Conservation (phyloP, 2,329 filamentous ascomycete genomes). For the Hawksworthiomyces lignivorus region DNA sequence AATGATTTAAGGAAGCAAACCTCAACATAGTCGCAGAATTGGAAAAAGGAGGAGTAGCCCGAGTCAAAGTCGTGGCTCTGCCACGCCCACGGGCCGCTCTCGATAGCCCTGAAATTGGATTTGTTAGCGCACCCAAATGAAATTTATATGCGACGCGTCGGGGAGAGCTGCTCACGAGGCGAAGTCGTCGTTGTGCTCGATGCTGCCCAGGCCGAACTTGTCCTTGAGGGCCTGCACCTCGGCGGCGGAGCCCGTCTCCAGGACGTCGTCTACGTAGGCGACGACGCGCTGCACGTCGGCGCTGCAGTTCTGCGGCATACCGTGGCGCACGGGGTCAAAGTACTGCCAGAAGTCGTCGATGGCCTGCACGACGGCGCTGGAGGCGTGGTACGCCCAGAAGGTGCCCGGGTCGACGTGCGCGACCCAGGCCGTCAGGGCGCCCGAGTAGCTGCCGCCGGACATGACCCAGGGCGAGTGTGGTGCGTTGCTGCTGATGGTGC, state of each 20-base stretch:
- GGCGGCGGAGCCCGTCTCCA: slow-evolving; percentile 28
- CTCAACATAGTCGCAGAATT: slow-evolving; percentile 44
- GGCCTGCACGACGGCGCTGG: slow-evolving; percentile 46
- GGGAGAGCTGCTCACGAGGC: slow-evolving; percentile 24
- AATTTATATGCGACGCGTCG: no score
- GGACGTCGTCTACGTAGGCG: slow-evolving; percentile 41
- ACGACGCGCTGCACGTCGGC: slow-evolving; percentile 43
- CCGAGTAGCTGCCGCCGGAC: slow-evolving; percentile 48
- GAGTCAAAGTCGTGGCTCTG: slow-evolving; percentile 44
- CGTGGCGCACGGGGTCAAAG: slow-evolving; percentile 44
- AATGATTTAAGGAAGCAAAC: no score
- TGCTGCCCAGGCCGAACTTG: slow-evolving; percentile 37
- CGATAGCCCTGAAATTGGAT: slow-evolving; percentile 41
- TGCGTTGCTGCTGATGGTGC: slow-evolving; percentile 38
- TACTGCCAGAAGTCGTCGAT: slow-evolving; percentile 48
- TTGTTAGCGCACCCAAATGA: no score
- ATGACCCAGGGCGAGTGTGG: slow-evolving; percentile 46
- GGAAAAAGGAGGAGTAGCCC: slow-evolving; percentile 37
- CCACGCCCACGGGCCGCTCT: slow-evolving; percentile 51
- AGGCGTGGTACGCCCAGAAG: slow-evolving; percentile 51
- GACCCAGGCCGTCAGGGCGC: slow-evolving; percentile 47
- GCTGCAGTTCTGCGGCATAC: slow-evolving; percentile 50
- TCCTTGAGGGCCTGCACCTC: slow-evolving; percentile 39
- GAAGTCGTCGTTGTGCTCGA: slow-evolving; percentile 40
- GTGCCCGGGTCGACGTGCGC: slow-evolving; percentile 44